Evolutionary conservation across 176 grass and related monocot species (phyloP).

Genomic region (Carex scoparia): DNA sequence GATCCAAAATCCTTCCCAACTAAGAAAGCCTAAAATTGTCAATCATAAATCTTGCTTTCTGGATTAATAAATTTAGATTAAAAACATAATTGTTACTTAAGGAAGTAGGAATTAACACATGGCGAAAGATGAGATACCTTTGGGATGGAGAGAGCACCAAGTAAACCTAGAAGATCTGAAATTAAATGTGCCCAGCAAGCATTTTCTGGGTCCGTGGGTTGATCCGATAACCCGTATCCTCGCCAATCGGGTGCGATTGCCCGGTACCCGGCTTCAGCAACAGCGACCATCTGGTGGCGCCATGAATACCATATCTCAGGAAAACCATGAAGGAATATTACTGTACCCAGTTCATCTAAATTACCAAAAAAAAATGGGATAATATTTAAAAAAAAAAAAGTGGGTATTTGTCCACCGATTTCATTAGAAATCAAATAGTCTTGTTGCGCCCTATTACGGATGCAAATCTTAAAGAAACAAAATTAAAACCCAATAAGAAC

Average conservation of each 20-base stretch:
- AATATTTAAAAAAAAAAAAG: no score
- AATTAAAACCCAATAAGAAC: neutral
- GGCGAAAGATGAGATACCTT: conserved; percentile 15
- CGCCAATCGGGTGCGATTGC: conserved; percentile 35
- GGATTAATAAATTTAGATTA: neutral
- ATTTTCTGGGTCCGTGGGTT: conserved; percentile 24
- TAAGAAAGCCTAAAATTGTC: conserved; percentile 26
- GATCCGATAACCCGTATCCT: conserved; percentile 37
- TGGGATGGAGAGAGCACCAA: conserved; percentile 19
- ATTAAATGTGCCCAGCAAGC: conserved; percentile 27
- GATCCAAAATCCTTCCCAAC: conserved; percentile 32
- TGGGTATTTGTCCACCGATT: no score
- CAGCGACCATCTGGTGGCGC: conserved; percentile 36
- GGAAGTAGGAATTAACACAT: neutral
- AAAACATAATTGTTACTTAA: no score
- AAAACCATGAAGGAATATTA: conserved; percentile 41
- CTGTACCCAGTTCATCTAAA: conserved; percentile 27
- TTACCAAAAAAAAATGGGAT: neutral
- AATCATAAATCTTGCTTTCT: neutral
- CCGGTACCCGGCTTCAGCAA: conserved; percentile 29
- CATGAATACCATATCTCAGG: conserved; percentile 48
- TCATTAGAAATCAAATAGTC: no score
- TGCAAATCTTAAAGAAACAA: no score
- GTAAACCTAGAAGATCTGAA: neutral
- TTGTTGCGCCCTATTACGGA: no score